Percentiles rank a stretch among this genome's conserved stretches.
These are phyloP conservation scores for Fusarium subglutinans DNA, from an alignment of 2,329 filamentous ascomycete species.

Conservation along the genomic window DNA sequence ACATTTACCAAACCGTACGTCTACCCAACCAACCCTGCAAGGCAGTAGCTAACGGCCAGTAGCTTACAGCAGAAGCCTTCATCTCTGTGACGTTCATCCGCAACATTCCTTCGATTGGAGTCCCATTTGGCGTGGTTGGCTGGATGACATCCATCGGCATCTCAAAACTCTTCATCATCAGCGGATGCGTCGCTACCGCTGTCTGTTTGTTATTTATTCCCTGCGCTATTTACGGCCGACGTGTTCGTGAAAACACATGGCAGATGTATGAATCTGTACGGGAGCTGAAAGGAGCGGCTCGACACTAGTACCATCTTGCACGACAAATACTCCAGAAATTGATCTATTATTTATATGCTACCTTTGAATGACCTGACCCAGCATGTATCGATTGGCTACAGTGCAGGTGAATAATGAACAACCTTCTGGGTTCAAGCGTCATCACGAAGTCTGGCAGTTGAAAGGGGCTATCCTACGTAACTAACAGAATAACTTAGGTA, in stretches of 20 bases:
- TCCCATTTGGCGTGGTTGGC: constrained; percentile 42
- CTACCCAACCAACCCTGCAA: accelerated
- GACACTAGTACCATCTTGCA: neutral
- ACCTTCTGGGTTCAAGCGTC: neutral
- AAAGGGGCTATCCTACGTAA: neutral
- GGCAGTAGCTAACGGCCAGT: accelerated
- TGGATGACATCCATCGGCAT: constrained; percentile 46
- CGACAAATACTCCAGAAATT: accelerated
- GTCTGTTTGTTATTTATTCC: constrained; percentile 41
- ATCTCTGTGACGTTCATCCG: constrained; percentile 46
- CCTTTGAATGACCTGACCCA: neutral
- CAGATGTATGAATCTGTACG: neutral
- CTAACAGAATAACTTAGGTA: neutral
- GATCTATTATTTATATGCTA: neutral
- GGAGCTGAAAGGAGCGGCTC: neutral
- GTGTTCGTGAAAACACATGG: constrained; percentile 21
- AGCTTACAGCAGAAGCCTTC: constrained; percentile 43
- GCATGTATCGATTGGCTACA: neutral
- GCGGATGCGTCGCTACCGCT: constrained; percentile 33
- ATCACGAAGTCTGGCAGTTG: neutral
- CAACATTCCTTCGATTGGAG: constrained; percentile 42
- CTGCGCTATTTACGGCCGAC: constrained; percentile 42
- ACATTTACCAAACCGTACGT: constrained; percentile 44
- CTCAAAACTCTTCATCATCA: constrained; percentile 41
- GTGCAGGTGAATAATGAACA: neutral